Base-by-base conservation (phyloP, 768 basidiomycete species). In the Punctularia strigosozonata region DNA sequence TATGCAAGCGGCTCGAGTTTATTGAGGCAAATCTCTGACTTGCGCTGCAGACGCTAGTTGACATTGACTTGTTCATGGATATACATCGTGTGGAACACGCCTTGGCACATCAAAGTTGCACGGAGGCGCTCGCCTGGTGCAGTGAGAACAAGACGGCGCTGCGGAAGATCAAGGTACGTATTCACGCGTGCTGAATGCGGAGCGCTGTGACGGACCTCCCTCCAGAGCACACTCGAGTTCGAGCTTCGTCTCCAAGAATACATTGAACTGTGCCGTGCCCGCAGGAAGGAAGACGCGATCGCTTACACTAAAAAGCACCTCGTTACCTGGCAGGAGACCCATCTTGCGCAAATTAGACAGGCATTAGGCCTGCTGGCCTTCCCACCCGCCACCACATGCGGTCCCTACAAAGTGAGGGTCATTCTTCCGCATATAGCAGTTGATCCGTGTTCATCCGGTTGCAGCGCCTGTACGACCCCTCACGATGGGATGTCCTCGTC, bases 191-290 rank as follows among this genome's bases (percentile, higher is more conserved):
- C 12, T 24, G 25, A 43, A 49, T 48, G 31, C 37, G 26, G 24
- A 43, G 37, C 36, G 24, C 7, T 18, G 24, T 37, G 25, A 30
- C 19, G 20, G 33, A 39, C 39, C 23, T 34, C 33, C 10, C 26
- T n/a, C 4, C 58, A 97, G 91, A 90, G 83, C 61, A 82, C 88
- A 6, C 76, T 99, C 31, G 95, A 99, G 64, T 98, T 98, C 58
- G 85, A 91, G 47, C 75, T 99, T 34, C 78, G 95, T 32, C 69
- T 95, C 30, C 95, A 99, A 60, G 90, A 97, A 59, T 97, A 83
- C 56, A 91, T 98, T 52, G 95, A 99, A 59, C 70, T 99, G 4
- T 75, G 80, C 24, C 69, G 95, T 25, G 61, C 66, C 3, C 57
- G 75, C 25, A 77, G 79, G 54, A 65, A 62, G 7, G 51, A 64